Conservation (phyloP, 495 filamentous ascomycete species). For the Aspergillus funiculosus region DNA sequence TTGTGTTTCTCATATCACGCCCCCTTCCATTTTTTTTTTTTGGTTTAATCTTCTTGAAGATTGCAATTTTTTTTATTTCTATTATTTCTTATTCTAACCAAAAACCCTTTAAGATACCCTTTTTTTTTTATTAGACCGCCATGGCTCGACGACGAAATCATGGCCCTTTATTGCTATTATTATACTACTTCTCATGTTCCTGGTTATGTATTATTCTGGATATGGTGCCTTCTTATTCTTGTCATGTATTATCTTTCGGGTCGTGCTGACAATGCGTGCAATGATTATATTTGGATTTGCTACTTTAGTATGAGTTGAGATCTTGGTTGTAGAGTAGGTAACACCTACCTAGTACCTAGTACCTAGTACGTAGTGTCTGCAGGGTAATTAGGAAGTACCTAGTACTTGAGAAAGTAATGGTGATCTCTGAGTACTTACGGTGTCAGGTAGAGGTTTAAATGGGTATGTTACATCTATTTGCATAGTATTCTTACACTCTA, state of each 20-base stretch:
- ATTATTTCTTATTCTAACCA: constrained; percentile 2
- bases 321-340: too few species aligned
- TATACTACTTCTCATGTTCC: background rate
- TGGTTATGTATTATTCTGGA: background rate
- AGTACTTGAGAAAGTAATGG: too few species aligned
- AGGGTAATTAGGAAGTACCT: too few species aligned
- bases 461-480: too few species aligned
- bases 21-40: constrained; percentile 6
- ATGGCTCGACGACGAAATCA: background rate
- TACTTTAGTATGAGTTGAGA: too few species aligned
- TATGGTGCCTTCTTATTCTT: background rate
- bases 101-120: constrained; percentile 17
- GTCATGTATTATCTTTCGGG: background rate
- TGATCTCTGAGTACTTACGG: too few species aligned
- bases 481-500: too few species aligned
- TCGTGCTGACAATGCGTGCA: too few species aligned
- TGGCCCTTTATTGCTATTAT: background rate
- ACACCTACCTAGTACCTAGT: too few species aligned
- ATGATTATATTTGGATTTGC: background rate
- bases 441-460: too few species aligned
- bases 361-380: too few species aligned
- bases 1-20: constrained; percentile 5
- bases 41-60: too few species aligned
- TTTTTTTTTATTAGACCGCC: background rate
- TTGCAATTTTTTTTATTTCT: constrained; percentile 1